Evolutionary conservation across 305 asterid species (phyloP).

Genomic region (Fraxinus angustifolia): DNA sequence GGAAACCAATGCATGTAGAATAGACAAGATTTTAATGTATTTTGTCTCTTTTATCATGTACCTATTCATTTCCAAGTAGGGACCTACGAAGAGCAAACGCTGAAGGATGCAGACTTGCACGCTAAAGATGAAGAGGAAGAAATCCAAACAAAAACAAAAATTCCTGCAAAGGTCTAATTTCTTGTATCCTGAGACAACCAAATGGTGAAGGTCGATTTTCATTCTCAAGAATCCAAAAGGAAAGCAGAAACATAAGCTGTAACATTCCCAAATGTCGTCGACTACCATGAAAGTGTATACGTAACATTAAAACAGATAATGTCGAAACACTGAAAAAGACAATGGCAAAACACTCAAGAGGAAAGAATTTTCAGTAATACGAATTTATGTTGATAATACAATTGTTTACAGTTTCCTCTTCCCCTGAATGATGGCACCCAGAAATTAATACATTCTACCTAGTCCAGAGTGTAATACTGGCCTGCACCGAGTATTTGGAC

Average conservation of each 20-base stretch:
- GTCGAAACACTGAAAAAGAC: neutral
- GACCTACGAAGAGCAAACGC: neutral
- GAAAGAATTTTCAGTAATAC: neutral
- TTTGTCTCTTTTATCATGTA: too few species aligned
- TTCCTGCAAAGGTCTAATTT: neutral
- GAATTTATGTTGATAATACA: neutral
- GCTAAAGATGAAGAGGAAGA: too few species aligned
- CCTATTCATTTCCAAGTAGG: too few species aligned
- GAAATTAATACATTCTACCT: neutral
- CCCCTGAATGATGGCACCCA: neutral
- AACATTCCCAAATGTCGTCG: neutral
- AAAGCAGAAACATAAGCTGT: neutral
- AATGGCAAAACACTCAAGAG: neutral
- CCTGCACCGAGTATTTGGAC: neutral
- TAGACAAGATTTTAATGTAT: neutral
- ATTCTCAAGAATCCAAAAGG: neutral
- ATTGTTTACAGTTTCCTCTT: neutral
- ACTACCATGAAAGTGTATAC: neutral
- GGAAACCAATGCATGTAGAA: too few species aligned
- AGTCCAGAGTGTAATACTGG: neutral
- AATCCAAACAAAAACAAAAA: too few species aligned
- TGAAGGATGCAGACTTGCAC: neutral
- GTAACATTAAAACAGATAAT: neutral
- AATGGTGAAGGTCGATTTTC: neutral
- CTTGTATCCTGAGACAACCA: neutral